A percentile compares a stretch with the other conserved stretches of the same genome.
These are phyloP conservation scores for Ascochyta pisi DNA, from an alignment of 2,329 filamentous ascomycete genomes.

Conservation along the genomic window DNA sequence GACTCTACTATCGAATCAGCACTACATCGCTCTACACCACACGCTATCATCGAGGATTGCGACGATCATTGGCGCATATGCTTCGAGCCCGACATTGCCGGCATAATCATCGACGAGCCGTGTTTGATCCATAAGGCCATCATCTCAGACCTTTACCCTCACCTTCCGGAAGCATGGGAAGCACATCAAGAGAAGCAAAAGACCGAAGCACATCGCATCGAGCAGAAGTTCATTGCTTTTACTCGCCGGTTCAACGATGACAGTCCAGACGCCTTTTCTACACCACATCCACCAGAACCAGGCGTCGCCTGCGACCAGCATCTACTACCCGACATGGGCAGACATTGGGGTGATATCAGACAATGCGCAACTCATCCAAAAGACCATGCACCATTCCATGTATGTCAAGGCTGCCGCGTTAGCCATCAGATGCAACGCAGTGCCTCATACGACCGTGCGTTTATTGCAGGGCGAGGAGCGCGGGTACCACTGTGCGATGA, in stretches of 20 bases:
- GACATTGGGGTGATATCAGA: not conserved
- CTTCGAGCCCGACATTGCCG: not conserved
- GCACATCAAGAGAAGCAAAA: not conserved
- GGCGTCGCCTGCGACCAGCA: not conserved
- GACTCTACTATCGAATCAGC: not conserved
- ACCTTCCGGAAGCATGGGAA: not conserved
- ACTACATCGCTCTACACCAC: not conserved
- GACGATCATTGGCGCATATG: not conserved
- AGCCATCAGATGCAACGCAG: not conserved
- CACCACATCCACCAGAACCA: not conserved
- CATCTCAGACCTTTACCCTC: not conserved
- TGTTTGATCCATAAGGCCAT: not conserved
- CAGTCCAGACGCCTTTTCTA: not conserved
- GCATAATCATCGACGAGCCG: not conserved
- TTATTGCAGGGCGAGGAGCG: not conserved
- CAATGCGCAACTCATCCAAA: not conserved
- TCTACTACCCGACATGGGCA: not conserved
- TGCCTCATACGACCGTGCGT: not conserved
- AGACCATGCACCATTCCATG: not conserved
- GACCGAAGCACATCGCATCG: not conserved
- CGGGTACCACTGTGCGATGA: not conserved
- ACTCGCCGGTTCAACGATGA: not conserved
- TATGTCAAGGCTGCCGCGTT: not conserved
- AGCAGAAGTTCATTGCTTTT: not conserved
- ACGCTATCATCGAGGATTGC: not conserved